A percentile compares a stretch with the other conserved stretches of the same genome.
Conservation (phyloP, 1,139 yeast species). For the Protomyces macrosporus region DNA sequence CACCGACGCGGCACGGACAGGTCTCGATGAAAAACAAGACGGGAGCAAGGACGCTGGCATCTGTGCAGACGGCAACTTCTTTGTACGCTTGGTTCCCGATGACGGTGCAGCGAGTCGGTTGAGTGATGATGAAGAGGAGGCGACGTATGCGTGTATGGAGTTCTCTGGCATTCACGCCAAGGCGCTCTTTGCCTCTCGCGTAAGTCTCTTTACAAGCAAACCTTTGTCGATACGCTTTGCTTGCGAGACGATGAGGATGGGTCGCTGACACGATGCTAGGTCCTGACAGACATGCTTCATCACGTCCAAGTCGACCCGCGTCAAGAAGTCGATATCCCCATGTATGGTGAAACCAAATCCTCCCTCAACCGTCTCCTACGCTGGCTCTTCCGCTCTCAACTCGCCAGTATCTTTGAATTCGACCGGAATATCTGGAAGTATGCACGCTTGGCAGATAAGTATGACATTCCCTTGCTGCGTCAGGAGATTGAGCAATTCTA, state of each 20-base stretch:
- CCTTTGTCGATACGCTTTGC: not conserved
- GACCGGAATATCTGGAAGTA: not conserved
- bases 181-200: not conserved
- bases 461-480: not conserved
- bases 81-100: not conserved
- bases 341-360: not conserved
- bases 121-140: too few relatives aligned
- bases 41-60: not conserved
- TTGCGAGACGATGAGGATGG: not conserved
- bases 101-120: not conserved
- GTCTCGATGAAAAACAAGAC: not conserved
- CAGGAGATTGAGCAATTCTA: not conserved
- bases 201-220: not conserved
- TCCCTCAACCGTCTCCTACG: not conserved
- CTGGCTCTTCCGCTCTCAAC: not conserved
- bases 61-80: not conserved
- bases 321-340: not conserved
- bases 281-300: not conserved
- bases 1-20: not conserved
- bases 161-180: not conserved
- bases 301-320: not conserved
- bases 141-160: not conserved
- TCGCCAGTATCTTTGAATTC: not conserved
- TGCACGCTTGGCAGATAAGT: not conserved
- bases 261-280: not conserved